Conservation (phyloP, 139 green algal genomes). For the Closterium sp. region DNA sequence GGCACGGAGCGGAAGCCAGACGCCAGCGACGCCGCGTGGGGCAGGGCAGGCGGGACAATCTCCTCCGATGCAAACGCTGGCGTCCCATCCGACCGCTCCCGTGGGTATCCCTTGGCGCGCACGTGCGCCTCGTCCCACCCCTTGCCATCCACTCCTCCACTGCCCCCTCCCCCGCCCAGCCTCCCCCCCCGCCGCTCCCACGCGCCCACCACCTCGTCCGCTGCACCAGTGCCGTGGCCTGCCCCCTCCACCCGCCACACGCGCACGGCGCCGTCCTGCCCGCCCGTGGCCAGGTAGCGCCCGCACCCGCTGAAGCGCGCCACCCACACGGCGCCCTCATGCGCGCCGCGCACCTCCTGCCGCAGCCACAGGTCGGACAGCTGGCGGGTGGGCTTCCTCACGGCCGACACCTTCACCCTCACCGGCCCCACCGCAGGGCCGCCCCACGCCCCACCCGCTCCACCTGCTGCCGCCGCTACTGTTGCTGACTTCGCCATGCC, state of each 20-base stretch:
- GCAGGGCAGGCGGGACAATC: not conserved
- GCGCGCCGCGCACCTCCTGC: conserved; percentile 58
- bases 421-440: not conserved
- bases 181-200: not conserved
- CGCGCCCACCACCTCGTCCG: not conserved
- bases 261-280: conserved; percentile 73
- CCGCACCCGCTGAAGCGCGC: conserved; percentile 72
- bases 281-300: conserved; percentile 76
- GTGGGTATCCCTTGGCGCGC: not conserved
- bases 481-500: not conserved
- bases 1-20: not conserved
- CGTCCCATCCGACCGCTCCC: not conserved
- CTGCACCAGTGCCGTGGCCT: not conserved
- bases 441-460: not conserved
- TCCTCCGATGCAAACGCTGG: not conserved
- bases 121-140: not conserved
- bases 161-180: not conserved
- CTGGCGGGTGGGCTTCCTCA: conserved; percentile 68
- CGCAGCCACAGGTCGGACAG: conserved; percentile 65
- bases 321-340: conserved; percentile 37
- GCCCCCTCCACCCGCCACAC: conserved; percentile 40
- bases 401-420: conserved; percentile 61
- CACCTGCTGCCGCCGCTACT: not conserved
- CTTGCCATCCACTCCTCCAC: not conserved
- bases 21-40: not conserved